Evolutionary conservation across 2,329 filamentous ascomycete genomes (phyloP), one percentile per base, ranked within the genome.

Genomic region (Calonectria pauciramosa): DNA sequence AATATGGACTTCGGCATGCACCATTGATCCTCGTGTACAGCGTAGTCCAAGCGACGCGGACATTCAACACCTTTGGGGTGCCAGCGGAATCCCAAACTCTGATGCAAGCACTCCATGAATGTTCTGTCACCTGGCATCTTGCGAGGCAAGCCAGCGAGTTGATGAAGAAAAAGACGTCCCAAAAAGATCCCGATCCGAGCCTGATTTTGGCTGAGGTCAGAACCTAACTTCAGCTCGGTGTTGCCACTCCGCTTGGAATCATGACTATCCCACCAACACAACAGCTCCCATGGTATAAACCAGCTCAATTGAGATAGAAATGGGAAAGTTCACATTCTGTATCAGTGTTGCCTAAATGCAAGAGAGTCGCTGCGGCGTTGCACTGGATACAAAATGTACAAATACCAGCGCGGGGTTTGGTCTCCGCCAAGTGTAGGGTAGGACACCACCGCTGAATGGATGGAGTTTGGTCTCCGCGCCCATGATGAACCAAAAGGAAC

Each of bases 21-120:
- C 78, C 80, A 0, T 69, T 82, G 8, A 77, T 81, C 1, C 73
- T 82, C 5, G 75, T 81, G 0, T 82, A 82, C 41, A 79, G 72
- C 0, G 72, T 78, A 4, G 79, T 80, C 2, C 78, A 81, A 59
- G 80, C 79, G 1, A 75, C 71, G 4, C 75, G 76, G 11, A 68
- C 76, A 0, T 59, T 74, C 23, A 69, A 66, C 14, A 73, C 70
- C 0, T n/a, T 75, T 3, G 73, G 71, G 0, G 54, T 70, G 0
- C 41, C 49, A 10, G 73, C 56, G 0, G 73, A 75, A 44, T 69
- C 70, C 7, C 66, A 73, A 4, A 52, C 59, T 6, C 34, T 75
- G 59, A 59, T 73, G 52, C 67, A 75, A 34, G 73, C 68, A 6
- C 68, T 75, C 6, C 63, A 47, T 0, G 73, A 75, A 23, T 75